Evolutionary conservation across 306 rosid species (phyloP), one percentile per base, ranked within the genome.

Genomic region (Malus orientalis): DNA sequence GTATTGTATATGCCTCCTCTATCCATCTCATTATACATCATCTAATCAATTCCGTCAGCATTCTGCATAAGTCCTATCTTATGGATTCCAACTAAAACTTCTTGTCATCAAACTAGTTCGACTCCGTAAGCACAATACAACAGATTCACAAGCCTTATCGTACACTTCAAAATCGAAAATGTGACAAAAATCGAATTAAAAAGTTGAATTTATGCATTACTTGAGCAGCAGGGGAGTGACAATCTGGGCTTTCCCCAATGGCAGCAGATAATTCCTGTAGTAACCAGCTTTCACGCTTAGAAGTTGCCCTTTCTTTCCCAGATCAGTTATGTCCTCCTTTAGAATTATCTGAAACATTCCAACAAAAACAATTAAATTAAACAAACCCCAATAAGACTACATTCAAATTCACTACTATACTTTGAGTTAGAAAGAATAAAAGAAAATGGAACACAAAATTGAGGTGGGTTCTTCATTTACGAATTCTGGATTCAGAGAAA

Each of bases 271-370:
- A 83, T 92, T 95, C 84, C 97, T 92, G 82, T 13, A 95, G 81
- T 30, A 95, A 6, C 99, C 97, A 76, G 89, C 90, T 82, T 74
- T 92, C 36, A 95, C 97, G 59, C 84, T 89, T 67, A 91, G 87
- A 74, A 92, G 93, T 30, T 92, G 82, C 61, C 99, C 97, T 70
- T 85, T 82, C 85, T 86, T 87, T 76, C 99, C 97, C 76, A 95
- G 77, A 44, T 79, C 59, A 67, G 61, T 25, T 33, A 95, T 82
- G 79, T 95, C 97, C 79, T 95, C 99, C 88, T 92, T 95, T 82
- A 90, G 76, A 69, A 92, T 89, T 29, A 95, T 87, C 97, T 92
- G 87, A 76, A 62, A 84, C 80, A 85, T 81, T 57, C 85, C 12
- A 60, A 27, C 75, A 54, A 55, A 45, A 33, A 25, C 33, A 76